Evolutionary conservation across 1,284 basidiomycete genomes (phyloP).

Genomic region (Anthracocystis panici-leucophaei): DNA sequence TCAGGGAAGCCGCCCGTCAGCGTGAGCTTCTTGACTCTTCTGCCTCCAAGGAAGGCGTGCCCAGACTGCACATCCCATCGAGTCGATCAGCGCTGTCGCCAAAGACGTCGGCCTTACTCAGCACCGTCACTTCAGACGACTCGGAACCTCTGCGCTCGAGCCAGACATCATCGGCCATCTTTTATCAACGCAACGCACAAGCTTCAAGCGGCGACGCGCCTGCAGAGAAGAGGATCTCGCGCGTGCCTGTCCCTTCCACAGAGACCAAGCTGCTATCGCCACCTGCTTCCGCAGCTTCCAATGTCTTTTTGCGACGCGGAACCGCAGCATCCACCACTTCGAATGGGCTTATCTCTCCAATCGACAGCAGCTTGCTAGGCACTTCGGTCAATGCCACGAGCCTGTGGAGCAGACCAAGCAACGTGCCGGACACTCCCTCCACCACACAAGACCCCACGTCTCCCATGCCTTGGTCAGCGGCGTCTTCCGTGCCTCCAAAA

Average conservation of each 20-base stretch:
- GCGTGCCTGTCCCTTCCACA: constrained; percentile 32
- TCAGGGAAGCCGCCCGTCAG: constrained; percentile 40
- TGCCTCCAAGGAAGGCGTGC: constrained; percentile 4
- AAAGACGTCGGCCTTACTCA: constrained; percentile 30
- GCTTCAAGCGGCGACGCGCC: background rate
- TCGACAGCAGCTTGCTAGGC: constrained; percentile 51
- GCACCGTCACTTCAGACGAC: constrained; percentile 14
- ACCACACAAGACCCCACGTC: constrained; percentile 38
- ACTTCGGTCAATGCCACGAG: constrained; percentile 46
- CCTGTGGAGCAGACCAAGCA: constrained; percentile 44
- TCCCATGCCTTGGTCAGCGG: constrained; percentile 35
- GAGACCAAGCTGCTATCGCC: constrained; percentile 23
- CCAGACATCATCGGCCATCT: constrained; percentile 29
- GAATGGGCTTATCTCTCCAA: constrained; percentile 38
- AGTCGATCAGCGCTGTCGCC: constrained; percentile 32
- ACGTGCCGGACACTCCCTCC: constrained; percentile 42
- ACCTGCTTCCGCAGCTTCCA: constrained; percentile 13
- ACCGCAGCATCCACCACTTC: constrained; percentile 22
- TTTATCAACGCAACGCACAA: constrained; percentile 25
- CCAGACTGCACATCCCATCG: constrained; percentile 13
- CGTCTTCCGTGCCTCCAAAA: constrained; percentile 26
- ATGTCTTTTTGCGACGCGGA: constrained; percentile 14
- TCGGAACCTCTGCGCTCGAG: constrained; percentile 21
- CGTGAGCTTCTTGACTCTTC: constrained; percentile 42
- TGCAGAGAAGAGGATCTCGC: constrained; percentile 27